Percentiles rank a stretch among this genome's conserved stretches.
Evolutionary conservation across 1,139 yeast genomes (phyloP).

Genomic region (Candida buenavistaensis): DNA sequence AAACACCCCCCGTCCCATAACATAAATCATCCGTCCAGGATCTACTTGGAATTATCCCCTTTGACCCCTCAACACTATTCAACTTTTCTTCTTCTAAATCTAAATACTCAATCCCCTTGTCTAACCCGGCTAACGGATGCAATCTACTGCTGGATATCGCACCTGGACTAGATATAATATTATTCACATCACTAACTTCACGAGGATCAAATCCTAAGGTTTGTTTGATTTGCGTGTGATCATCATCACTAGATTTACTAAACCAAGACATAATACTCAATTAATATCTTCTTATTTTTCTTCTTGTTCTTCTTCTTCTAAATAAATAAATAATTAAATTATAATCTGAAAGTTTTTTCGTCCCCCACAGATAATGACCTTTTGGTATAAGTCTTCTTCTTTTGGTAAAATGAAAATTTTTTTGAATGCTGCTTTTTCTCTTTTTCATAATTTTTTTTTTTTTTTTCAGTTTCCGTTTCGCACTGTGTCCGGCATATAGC

Average conservation of each 20-base stretch:
- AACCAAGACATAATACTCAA: conserved; percentile 68
- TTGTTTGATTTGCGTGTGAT: conserved; percentile 29
- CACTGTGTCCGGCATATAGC: background rate
- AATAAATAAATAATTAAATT: too few relatives aligned
- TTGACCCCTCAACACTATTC: conserved; percentile 76
- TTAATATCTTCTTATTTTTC: background rate
- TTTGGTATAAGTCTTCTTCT: background rate
- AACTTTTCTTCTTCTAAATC: conserved; percentile 82
- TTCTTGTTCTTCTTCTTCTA: too few relatives aligned
- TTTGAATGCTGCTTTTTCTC: too few relatives aligned
- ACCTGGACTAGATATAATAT: conserved; percentile 60
- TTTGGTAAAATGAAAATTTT: too few relatives aligned
- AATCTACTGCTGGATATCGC: conserved; percentile 49
- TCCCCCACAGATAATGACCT: too few relatives aligned
- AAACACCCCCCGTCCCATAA: conserved; percentile 96
- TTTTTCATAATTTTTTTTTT: too few relatives aligned
- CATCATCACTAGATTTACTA: conserved; percentile 36
- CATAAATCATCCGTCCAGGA: conserved; percentile 97
- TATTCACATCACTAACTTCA: conserved; percentile 63
- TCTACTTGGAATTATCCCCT: conserved; percentile 89
- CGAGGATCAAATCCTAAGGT: conserved; percentile 68
- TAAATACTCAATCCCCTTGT: conserved; percentile 83
- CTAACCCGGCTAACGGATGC: conserved; percentile 94
- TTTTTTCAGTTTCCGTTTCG: too few relatives aligned
- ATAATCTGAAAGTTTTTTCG: too few relatives aligned